Base-by-base conservation (phyloP, 2,329 filamentous ascomycete species). In the Xylaria sp. region DNA sequence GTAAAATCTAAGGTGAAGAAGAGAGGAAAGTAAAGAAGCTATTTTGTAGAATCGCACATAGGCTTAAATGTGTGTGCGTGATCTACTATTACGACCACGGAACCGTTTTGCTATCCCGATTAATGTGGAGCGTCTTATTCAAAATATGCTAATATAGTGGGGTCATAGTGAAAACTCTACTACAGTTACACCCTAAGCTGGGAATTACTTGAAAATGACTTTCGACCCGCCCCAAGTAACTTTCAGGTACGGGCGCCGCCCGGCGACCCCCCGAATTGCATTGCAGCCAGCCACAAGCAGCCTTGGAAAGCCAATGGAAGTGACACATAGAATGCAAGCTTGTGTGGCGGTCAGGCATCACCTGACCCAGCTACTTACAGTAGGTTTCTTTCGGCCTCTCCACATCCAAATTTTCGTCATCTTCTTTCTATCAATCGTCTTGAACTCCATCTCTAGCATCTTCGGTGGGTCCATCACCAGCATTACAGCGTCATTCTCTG, bases 281-380 rank as follows among this genome's bases (percentile, higher is more conserved):
- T 9, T 10, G 33, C 33, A 28, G 53, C 53, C 53, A 57, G 33
- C 40, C 20, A 40, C 17, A 57, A 57, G 53, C 51, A 54, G 51
- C n/a, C 31, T 15, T 23, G 1, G 11, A 20, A 42, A 28, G 36
- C 36, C 33, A 11, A 23, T 23, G 23, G 23, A 26, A 40, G 54
- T 58, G 54, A 40, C 54, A 42, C 54, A 26, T 42, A 58, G 23
- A n/a, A 42, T 42, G n/a, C 36, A 58, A 42, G 54, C 20, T 42
- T 28, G 20, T 42, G 36, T 58, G 23, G 36, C 54, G 54, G 36
- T 58, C 36, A 58, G 54, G 54, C 36, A 42, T 58, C 57, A 59
- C 66, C 66, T 66, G 68, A 70, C 68, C 65, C 59, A 44, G 20
- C 28, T 46, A 40, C 15, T 11, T 53, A 6, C 11, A 17, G 38